These are phyloP conservation scores for Umbilicus rupestris DNA, from an alignment of 164 flowering plant species.

Conservation along the genomic window DNA sequence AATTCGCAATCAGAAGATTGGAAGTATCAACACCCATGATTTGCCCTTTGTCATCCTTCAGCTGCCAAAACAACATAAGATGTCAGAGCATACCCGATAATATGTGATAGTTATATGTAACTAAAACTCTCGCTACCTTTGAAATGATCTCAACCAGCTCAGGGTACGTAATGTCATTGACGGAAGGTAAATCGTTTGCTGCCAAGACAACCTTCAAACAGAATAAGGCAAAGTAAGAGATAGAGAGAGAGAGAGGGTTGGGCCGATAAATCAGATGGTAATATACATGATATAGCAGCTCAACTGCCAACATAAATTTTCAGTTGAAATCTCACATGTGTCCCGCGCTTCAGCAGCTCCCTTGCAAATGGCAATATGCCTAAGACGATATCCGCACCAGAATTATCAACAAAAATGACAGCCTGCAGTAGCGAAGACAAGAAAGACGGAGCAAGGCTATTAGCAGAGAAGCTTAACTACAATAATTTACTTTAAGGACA, in stretches of 20 bases:
- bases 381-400: constrained; percentile 96
- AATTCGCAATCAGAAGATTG: constrained; percentile 80
- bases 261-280: neutral
- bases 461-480: no score
- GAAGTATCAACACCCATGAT: constrained; percentile 77
- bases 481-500: no score
- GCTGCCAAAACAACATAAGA: constrained; percentile 30
- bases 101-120: neutral
- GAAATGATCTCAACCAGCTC: constrained; percentile 76
- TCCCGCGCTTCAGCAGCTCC: constrained; percentile 75
- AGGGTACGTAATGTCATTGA: constrained; percentile 82
- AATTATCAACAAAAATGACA: constrained; percentile 88
- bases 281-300: no score
- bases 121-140: constrained; percentile 39
- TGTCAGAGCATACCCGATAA: neutral
- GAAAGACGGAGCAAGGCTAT: no score
- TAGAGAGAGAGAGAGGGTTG: neutral
- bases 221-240: neutral
- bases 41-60: constrained; percentile 76
- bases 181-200: constrained; percentile 94
- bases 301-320: neutral
- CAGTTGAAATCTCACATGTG: constrained; percentile 48
- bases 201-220: constrained; percentile 76
- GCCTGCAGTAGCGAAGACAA: constrained; percentile 55
- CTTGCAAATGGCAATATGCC: constrained; percentile 94